These are phyloP conservation scores for Grigorovia transvaalensis DNA, from an alignment of 805 yeast genomes.

Conservation along the genomic window DNA sequence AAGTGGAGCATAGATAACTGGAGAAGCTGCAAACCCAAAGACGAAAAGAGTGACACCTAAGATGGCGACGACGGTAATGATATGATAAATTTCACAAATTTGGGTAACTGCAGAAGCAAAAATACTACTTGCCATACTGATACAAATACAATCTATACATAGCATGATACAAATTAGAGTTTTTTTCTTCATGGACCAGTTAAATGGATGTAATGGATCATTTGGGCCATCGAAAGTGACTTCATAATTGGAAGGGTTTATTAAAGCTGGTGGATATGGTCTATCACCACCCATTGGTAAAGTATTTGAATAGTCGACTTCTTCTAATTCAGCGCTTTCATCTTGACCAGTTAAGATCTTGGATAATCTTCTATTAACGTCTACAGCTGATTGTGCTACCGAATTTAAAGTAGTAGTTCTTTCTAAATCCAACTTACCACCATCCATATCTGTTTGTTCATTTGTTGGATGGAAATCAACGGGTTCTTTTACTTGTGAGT, in stretches of 20 bases:
- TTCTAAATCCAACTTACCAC: background rate
- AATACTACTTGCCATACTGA: constrained; percentile 58
- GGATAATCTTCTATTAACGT: constrained; percentile 9
- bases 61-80: constrained; percentile 59
- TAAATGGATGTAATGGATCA: constrained; percentile 48
- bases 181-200: constrained; percentile 40
- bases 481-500: constrained; percentile 10
- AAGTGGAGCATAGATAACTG: constrained; percentile 80
- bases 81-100: constrained; percentile 42
- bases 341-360: constrained; percentile 8
- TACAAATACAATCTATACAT: constrained; percentile 35
- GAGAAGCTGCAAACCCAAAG: constrained; percentile 91
- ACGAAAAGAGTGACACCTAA: constrained; percentile 74
- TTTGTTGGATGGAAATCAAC: constrained; percentile 3
- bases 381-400: constrained; percentile 8
- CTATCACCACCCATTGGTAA: constrained; percentile 62
- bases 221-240: constrained; percentile 47
- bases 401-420: constrained; percentile 10
- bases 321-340: constrained; percentile 7
- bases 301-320: constrained; percentile 5
- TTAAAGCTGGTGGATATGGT: constrained; percentile 51
- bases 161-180: constrained; percentile 30
- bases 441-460: background rate
- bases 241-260: constrained; percentile 44
- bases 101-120: constrained; percentile 52